Conservation (phyloP, 179 eudicot genomes). For the Actinidia arguta region DNA sequence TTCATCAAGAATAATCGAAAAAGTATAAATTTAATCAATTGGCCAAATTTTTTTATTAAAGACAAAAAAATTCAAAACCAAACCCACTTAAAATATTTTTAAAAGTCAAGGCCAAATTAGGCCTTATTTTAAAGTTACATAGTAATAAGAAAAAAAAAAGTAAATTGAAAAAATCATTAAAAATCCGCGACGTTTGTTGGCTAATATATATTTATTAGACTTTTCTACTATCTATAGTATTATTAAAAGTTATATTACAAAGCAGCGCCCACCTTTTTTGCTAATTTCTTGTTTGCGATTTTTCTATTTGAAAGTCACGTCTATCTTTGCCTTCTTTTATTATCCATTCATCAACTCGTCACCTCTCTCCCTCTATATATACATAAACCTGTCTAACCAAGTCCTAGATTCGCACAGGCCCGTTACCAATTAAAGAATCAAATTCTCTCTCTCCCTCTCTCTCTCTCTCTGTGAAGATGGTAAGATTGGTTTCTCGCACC, state of each 20-base stretch:
- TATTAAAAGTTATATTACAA: background rate
- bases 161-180: background rate
- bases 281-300: background rate
- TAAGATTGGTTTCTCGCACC: slow-evolving; percentile 39
- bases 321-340: slow-evolving; percentile 6
- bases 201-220: too few relatives aligned
- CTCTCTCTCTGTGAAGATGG: slow-evolving; percentile 29
- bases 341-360: background rate
- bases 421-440: too few relatives aligned
- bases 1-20: too few relatives aligned
- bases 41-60: too few relatives aligned
- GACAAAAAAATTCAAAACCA: too few relatives aligned
- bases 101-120: too few relatives aligned
- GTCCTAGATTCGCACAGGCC: too few relatives aligned
- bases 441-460: background rate
- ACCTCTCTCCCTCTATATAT: background rate
- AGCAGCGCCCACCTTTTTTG: slow-evolving; percentile 1
- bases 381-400: background rate
- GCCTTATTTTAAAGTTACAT: too few relatives aligned
- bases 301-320: background rate
- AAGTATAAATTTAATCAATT: too few relatives aligned
- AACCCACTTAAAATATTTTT: too few relatives aligned
- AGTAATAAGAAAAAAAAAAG: too few relatives aligned
- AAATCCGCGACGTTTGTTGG: slow-evolving; percentile 10
- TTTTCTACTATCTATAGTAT: too few relatives aligned